Evolutionary conservation across 2,329 filamentous ascomycete species (phyloP).

Genomic region (Fusarium sp.): DNA sequence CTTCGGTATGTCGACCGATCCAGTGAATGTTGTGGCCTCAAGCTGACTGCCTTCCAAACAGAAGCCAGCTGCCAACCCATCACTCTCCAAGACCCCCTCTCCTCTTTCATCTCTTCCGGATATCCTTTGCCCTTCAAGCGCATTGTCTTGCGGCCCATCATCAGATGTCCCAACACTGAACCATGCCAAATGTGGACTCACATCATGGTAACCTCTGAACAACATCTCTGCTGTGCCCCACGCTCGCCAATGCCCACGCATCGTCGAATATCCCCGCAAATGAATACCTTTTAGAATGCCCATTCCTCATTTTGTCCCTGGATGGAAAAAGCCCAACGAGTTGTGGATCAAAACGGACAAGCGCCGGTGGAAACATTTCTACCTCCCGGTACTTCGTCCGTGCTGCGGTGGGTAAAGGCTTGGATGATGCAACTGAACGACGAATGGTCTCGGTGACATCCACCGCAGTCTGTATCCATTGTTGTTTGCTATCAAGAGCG

Average conservation of each 20-base stretch:
- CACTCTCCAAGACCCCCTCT: neutral
- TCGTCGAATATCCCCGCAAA: too few relatives aligned
- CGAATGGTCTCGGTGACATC: neutral
- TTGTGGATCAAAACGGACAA: too few relatives aligned
- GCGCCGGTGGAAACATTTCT: too few relatives aligned
- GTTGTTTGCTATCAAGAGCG: too few relatives aligned
- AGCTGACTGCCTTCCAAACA: neutral
- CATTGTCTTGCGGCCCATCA: rapidly evolving
- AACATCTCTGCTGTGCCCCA: too few relatives aligned
- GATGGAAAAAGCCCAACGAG: too few relatives aligned
- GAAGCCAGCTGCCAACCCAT: neutral
- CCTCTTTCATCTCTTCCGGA: neutral
- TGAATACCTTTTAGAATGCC: too few relatives aligned
- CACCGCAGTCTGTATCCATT: too few relatives aligned
- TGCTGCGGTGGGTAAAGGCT: neutral
- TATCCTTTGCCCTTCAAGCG: neutral
- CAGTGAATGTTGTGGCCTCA: neutral
- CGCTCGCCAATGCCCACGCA: too few relatives aligned
- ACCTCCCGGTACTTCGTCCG: neutral
- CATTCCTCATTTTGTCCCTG: too few relatives aligned
- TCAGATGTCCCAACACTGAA: neutral
- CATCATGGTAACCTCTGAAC: too few relatives aligned
- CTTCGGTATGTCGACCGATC: neutral
- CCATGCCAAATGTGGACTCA: neutral
- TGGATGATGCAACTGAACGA: neutral